These are phyloP conservation scores for Fomitopsis palustris DNA, from an alignment of 1,284 basidiomycete species.

Conservation along the genomic window DNA sequence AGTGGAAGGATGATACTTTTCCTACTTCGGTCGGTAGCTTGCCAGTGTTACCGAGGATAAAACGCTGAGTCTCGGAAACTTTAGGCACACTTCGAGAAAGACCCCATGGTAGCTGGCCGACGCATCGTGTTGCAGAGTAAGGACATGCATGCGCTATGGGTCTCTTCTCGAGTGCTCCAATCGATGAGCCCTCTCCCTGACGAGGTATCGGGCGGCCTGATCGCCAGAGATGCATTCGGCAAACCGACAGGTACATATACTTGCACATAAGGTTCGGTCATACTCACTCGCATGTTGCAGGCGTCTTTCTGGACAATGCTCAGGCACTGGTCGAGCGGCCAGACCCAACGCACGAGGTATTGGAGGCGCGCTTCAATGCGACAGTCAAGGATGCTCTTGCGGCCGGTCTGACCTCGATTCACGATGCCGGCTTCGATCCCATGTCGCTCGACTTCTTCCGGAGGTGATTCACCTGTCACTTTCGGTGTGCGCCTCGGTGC, in stretches of 20 bases:
- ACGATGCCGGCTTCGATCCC: constrained; percentile 77
- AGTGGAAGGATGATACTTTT: constrained; percentile 62
- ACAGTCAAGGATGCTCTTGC: constrained; percentile 67
- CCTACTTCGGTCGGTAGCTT: constrained; percentile 64
- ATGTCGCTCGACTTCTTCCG: constrained; percentile 72
- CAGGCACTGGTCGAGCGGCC: constrained; percentile 65
- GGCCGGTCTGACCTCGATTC: constrained; percentile 75
- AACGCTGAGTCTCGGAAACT: background rate
- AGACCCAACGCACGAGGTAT: constrained; percentile 58
- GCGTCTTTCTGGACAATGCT: constrained; percentile 70
- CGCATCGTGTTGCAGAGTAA: constrained; percentile 79
- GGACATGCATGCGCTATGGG: constrained; percentile 89
- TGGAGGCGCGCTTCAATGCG: constrained; percentile 59
- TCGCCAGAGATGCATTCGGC: constrained; percentile 66
- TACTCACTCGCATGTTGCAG: constrained; percentile 29
- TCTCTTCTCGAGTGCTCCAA: constrained; percentile 61
- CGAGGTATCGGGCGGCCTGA: constrained; percentile 75
- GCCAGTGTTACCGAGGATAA: background rate
- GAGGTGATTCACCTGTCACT: constrained; percentile 38
- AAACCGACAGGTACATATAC: constrained; percentile 66
- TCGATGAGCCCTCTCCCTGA: constrained; percentile 60
- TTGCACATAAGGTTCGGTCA: background rate
- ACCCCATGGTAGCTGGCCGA: constrained; percentile 63
- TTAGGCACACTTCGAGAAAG: constrained; percentile 71
- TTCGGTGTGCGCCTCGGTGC: background rate